Base-by-base conservation (phyloP, 495 filamentous ascomycete genomes). In the Echria macrotheca region DNA sequence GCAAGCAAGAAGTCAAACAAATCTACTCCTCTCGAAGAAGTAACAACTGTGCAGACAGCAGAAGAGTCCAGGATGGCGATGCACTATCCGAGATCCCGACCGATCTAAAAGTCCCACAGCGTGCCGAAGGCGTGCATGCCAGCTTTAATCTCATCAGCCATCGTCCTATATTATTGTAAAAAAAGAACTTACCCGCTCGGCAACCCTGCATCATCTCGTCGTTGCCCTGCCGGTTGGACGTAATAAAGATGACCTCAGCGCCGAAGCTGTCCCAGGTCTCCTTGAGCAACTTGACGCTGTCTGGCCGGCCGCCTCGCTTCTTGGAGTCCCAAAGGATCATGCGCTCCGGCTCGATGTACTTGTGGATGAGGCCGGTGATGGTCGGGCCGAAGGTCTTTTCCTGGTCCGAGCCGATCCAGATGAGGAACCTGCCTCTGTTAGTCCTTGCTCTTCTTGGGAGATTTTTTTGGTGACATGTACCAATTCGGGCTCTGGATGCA, bases 301-400 rank as follows among this genome's bases (percentile, higher is more conserved):
- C 63, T 17, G 69, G 69, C 26, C 69, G 58, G 11, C 69, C 68
- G 31, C 69, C 69, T 41, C 61, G 56, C 56, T 73, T 67, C 58
- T 73, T 73, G 11, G 69, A 66, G 56, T 73, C 69, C 69, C 69
- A 73, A 12, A 73, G 61, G 18, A 73, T 73, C 67, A 69, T 70
- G 29, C 69, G 49, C 58, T 70, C 68, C 2, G 69, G 67, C 49
- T 67, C 63, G 58, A 73, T 73, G 58, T 71, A 44, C 19, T 69
- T 64, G 46, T 56, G 63, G 49, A 73, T 69, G 11, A 73, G 61
- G 14, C 59, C 56, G 3, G 68, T 42, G 40, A 73, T 71, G 15
- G 68, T 71, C 24, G 68, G 64, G n/a, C 69, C 69, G 40, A 73
- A 73, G 1, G 67, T 69, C 47, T 55, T 64, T 49, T 72, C 69